These are phyloP conservation scores for Penicillium sp. DNA, from an alignment of 2,329 filamentous ascomycete species.

Conservation along the genomic window DNA sequence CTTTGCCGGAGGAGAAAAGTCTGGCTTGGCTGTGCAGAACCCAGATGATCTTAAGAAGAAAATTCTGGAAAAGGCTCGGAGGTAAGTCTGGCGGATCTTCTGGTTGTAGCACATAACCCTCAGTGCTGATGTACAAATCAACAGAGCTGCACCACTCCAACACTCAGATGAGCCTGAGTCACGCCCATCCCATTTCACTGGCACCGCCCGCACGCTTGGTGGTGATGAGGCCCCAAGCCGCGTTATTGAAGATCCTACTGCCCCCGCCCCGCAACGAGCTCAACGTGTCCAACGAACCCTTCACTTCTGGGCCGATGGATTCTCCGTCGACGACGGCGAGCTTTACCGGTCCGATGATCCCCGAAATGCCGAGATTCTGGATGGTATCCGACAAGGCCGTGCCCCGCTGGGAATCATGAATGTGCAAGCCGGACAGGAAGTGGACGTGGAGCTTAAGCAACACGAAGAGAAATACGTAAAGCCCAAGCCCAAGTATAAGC, in stretches of 20 bases:
- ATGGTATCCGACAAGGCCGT: slow-evolving; percentile 63
- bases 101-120: neutral
- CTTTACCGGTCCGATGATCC: slow-evolving; percentile 65
- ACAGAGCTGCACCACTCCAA: slow-evolving; percentile 30
- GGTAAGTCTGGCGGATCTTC: slow-evolving; percentile 17
- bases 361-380: slow-evolving; percentile 60
- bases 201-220: slow-evolving; percentile 64
- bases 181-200: slow-evolving; percentile 53
- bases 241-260: slow-evolving; percentile 54
- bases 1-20: slow-evolving; percentile 67
- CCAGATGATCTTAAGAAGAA: slow-evolving; percentile 57
- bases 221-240: slow-evolving; percentile 63
- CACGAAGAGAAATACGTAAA: slow-evolving; percentile 64
- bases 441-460: slow-evolving; percentile 65
- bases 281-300: slow-evolving; percentile 58
- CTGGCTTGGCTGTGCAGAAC: slow-evolving; percentile 66
- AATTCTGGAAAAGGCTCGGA: slow-evolving; percentile 50
- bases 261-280: slow-evolving; percentile 42
- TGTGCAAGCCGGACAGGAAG: slow-evolving; percentile 62
- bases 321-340: slow-evolving; percentile 65
- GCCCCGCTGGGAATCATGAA: slow-evolving; percentile 64
- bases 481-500: slow-evolving; percentile 65
- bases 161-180: slow-evolving; percentile 46
- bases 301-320: slow-evolving; percentile 66
- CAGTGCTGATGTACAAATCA: neutral